These are phyloP conservation scores for Shiraia bambusicola DNA, from an alignment of 2,329 filamentous ascomycete genomes.

Conservation along the genomic window DNA sequence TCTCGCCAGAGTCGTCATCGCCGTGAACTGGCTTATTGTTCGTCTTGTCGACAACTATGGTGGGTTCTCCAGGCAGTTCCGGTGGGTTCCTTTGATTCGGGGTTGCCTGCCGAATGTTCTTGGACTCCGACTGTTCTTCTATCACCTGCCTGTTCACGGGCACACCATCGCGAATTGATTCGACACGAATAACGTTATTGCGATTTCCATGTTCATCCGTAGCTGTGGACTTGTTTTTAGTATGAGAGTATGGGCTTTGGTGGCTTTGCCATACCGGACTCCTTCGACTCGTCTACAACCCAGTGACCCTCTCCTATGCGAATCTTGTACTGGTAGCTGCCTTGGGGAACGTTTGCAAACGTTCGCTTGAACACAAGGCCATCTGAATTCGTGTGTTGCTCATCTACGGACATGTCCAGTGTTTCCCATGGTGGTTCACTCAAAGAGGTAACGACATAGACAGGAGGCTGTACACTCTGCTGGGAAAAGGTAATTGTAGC, in stretches of 20 bases:
- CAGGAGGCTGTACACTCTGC: conserved; percentile 62
- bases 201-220: conserved; percentile 55
- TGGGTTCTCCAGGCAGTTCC: conserved; percentile 20
- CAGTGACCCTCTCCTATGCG: conserved; percentile 66
- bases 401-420: conserved; percentile 61
- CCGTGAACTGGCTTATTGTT: conserved; percentile 38
- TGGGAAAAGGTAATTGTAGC: conserved; percentile 64
- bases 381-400: conserved; percentile 52
- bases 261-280: conserved; percentile 56
- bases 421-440: conserved; percentile 67
- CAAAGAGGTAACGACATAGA: conserved; percentile 71
- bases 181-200: conserved; percentile 54
- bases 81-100: conserved; percentile 11
- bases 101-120: conserved; percentile 15
- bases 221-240: conserved; percentile 41
- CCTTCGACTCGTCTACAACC: conserved; percentile 63
- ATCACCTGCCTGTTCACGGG: conserved; percentile 22
- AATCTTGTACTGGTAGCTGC: conserved; percentile 74
- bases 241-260: not conserved
- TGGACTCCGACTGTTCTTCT: conserved; percentile 26
- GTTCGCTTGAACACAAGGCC: conserved; percentile 60
- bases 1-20: conserved; percentile 42
- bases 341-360: conserved; percentile 57
- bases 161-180: conserved; percentile 14
- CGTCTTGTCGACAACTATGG: conserved; percentile 39